Percentiles rank a stretch among this genome's conserved stretches.
phyloP scores from a whole-genome alignment of 345 rosid genomes.

The Pelargonium nanum region DNA sequence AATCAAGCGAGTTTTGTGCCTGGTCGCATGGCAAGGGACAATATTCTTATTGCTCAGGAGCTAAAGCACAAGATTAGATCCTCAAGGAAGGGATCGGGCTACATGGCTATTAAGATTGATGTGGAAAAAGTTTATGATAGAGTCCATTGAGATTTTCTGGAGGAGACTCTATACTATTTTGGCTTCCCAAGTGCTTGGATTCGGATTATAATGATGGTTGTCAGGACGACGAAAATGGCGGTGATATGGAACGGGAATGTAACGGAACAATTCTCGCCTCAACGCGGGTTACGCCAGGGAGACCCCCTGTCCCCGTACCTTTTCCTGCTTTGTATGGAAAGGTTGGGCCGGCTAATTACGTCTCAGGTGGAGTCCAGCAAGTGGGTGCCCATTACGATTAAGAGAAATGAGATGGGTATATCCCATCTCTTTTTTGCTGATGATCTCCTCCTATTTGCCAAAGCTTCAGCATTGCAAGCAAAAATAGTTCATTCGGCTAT shows the following conservation, averaged over 20 bases:
- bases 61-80: background rate
- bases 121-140: background rate
- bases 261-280: background rate
- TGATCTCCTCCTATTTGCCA: background rate
- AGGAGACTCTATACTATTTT: background rate
- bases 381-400: background rate
- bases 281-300: background rate
- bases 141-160: background rate
- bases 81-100: background rate
- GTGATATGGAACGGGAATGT: background rate
- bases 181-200: background rate
- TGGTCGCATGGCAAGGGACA: background rate
- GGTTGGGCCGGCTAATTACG: background rate
- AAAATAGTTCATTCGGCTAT: background rate
- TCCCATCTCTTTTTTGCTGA: background rate
- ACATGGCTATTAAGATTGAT: slow-evolving; percentile 1
- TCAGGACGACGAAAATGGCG: background rate
- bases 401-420: background rate
- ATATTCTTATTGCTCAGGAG: background rate
- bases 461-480: background rate
- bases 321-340: background rate
- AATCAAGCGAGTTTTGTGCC: background rate
- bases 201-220: background rate
- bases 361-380: background rate
- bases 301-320: background rate